Conservation (phyloP, 2,329 filamentous ascomycete genomes). For the Monosporascus sp. region DNA sequence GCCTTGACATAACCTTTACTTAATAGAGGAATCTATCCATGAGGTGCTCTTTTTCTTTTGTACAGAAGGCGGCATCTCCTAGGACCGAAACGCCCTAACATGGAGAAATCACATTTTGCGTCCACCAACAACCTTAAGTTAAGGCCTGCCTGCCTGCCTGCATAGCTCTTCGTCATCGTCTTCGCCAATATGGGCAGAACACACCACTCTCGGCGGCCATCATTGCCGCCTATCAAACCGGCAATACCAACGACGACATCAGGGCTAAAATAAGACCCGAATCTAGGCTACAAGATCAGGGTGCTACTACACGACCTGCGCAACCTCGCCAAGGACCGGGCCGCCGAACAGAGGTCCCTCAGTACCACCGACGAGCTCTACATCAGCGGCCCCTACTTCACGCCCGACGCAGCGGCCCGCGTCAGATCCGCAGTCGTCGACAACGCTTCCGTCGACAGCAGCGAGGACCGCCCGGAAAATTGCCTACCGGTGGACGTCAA, state of each 20-base stretch:
- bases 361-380: conserved; percentile 16
- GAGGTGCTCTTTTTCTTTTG: too few species aligned
- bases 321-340: neutral
- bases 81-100: too few species aligned
- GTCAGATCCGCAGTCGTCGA: conserved; percentile 13
- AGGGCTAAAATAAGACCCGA: neutral
- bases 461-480: conserved; percentile 1
- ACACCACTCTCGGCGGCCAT: neutral
- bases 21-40: too few species aligned
- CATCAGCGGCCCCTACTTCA: conserved; percentile 22
- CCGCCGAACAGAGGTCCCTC: neutral
- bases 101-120: too few species aligned
- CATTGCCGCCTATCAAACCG: neutral
- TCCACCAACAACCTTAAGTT: too few species aligned
- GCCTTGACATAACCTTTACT: too few species aligned
- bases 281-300: neutral
- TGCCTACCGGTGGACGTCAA: neutral
- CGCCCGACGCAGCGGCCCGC: conserved; percentile 11
- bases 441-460: neutral
- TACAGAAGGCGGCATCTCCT: too few species aligned
- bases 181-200: neutral
- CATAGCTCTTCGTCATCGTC: too few species aligned
- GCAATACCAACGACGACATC: neutral
- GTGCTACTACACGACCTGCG: neutral
- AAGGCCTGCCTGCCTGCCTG: too few species aligned